A percentile compares a stretch with the other conserved stretches of the same genome.
Evolutionary conservation across 805 yeast species (phyloP).

Genomic region (Saccharomycopsis sp.): DNA sequence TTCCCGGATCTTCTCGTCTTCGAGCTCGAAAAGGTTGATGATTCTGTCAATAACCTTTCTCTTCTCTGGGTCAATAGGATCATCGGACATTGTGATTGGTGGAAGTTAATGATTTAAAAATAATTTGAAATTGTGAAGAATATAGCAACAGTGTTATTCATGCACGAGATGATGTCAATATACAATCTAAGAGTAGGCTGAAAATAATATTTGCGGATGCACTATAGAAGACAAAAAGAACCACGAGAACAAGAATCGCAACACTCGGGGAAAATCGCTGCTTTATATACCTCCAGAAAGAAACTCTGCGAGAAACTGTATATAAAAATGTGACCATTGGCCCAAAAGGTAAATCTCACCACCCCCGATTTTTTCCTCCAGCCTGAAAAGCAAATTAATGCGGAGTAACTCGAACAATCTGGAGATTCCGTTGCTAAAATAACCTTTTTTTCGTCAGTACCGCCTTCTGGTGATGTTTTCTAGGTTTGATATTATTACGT

Average conservation of each 20-base stretch:
- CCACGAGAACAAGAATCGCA: too few relatives aligned
- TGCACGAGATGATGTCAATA: too few relatives aligned
- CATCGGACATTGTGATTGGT: conserved; percentile 1
- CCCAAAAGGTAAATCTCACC: background rate
- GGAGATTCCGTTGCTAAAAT: background rate
- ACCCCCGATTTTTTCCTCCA: background rate
- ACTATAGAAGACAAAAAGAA: too few relatives aligned
- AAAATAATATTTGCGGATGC: too few relatives aligned
- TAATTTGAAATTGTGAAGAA: too few relatives aligned
- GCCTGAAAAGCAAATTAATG: background rate
- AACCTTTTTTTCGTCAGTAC: background rate
- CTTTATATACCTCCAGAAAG: background rate
- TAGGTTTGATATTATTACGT: background rate
- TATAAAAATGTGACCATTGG: background rate
- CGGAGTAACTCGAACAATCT: background rate
- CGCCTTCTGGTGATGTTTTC: background rate
- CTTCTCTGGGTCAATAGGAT: conserved; percentile 4
- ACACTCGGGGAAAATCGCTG: background rate
- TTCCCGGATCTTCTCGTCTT: conserved; percentile 35
- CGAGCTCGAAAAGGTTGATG: conserved; percentile 35
- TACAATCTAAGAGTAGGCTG: too few relatives aligned
- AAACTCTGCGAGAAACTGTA: background rate
- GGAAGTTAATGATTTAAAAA: too few relatives aligned
- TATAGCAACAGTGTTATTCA: too few relatives aligned
- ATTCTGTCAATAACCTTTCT: conserved; percentile 28